Evolutionary conservation across 1,284 basidiomycete genomes (phyloP), one percentile per base, ranked within the genome.

Genomic region (Boletus smithii): DNA sequence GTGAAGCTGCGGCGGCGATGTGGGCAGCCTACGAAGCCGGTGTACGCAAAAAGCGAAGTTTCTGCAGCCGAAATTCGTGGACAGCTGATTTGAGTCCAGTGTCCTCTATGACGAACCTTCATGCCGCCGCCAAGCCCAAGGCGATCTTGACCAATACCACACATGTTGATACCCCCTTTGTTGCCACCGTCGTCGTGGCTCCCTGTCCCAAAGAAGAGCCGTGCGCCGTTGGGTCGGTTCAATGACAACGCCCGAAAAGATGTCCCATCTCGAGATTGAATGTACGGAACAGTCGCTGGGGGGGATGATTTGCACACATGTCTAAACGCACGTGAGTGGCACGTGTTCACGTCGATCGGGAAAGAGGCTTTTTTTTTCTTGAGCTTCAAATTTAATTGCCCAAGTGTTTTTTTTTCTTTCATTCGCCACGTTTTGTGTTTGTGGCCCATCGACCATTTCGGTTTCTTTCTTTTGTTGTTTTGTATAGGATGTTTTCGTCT

Each of bases 41-140:
- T 43, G 71, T 78, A 38, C 72, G 79, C 50, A 80, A 79, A 62
- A 77, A 76, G 61, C 73, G 72, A 56, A 78, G 72, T 52, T 73
- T 78, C 55, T 75, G 79, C 52, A 72, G 73, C 51, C 71, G 79
- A 36, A 71, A 72, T 44, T 81, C 79, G 29, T 81, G 80, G 79
- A 77, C 72, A 43, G 56, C 60, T 6, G 54, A 67, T 17, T 29
- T 45, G 39, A 63, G 54, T 24, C 58, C 65, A 3, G 38, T 49
- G 33, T 54, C 63, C 9, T 65, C 65, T 8, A 50, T 49, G 46
- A 44, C 49, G 41, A 61, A 60, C 46, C 47, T 61, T 4, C 49
- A 43, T 11, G 33, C 49, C 0, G 17, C 44, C 1, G 37, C 43
- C 8, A 36, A 53, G 22, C 57, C 63, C 10, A 66, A 59, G 50